Conservation (phyloP, 164 flowering plant species). For the Amborella trichopoda region DNA sequence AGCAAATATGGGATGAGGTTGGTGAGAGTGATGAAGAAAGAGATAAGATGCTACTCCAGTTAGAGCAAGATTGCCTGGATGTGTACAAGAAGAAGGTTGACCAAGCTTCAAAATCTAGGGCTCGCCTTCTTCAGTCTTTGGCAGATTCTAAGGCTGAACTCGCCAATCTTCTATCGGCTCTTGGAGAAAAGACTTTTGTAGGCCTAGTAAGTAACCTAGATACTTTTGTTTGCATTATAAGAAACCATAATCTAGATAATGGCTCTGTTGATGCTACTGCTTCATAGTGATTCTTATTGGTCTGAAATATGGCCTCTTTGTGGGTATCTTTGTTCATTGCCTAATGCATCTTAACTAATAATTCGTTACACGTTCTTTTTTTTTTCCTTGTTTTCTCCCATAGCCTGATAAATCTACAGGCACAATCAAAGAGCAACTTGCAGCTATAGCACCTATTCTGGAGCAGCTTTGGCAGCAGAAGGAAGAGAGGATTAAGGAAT, state of each 20-base stretch:
- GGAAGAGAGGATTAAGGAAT: constrained; percentile 66
- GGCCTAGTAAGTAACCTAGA: constrained; percentile 67
- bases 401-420: constrained; percentile 77
- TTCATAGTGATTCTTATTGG: no score
- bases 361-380: no score
- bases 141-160: constrained; percentile 73
- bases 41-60: constrained; percentile 85
- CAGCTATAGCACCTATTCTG: constrained; percentile 67
- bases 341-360: no score
- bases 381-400: no score
- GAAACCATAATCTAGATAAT: no score
- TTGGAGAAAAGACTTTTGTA: constrained; percentile 63
- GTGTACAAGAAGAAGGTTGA: constrained; percentile 95
- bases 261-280: no score
- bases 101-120: constrained; percentile 72
- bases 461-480: constrained; percentile 73
- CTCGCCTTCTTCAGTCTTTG: constrained; percentile 68
- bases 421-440: constrained; percentile 92
- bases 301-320: no score
- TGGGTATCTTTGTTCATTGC: no score
- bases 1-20: constrained; percentile 99
- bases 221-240: no score
- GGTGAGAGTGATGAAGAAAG: constrained; percentile 88
- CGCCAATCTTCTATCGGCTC: constrained; percentile 56
- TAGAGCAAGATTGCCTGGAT: constrained; percentile 93